phyloP scores from a whole-genome alignment of 768 basidiomycete species.

The Boletus bicolor region DNA sequence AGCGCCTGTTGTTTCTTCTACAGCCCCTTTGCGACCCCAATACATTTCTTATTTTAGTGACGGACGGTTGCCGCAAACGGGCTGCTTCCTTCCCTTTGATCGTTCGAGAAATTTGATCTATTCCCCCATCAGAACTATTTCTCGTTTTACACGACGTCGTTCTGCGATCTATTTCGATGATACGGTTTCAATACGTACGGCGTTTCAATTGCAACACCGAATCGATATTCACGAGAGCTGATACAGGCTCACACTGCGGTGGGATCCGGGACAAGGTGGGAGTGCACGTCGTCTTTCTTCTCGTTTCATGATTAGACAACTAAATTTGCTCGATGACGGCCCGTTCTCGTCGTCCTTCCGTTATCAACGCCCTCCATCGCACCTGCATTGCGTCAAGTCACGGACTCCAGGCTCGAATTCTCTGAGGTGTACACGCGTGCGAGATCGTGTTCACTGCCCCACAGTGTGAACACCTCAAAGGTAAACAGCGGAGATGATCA shows the following conservation, averaged over 20 bases:
- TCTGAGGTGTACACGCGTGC: background rate
- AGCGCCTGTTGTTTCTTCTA: too few relatives aligned
- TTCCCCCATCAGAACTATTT: background rate
- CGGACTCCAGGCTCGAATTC: background rate
- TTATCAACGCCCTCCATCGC: background rate
- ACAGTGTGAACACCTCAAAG: background rate
- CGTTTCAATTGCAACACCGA: background rate
- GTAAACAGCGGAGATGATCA: constrained; percentile 21
- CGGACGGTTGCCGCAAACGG: background rate
- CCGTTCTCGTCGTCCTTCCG: background rate
- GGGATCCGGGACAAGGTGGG: background rate
- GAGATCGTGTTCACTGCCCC: constrained; percentile 5
- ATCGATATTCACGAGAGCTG: background rate
- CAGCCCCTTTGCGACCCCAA: background rate
- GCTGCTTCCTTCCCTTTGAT: background rate
- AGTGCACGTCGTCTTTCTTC: background rate
- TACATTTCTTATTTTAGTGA: background rate
- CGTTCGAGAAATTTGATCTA: background rate
- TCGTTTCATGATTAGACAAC: background rate
- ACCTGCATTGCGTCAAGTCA: background rate
- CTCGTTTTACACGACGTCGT: background rate
- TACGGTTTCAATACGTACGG: background rate
- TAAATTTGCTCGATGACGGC: background rate
- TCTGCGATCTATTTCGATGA: background rate
- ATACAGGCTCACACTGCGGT: background rate